Conservation (phyloP, 176 grass and related monocot species). For the Carex myosuroides region DNA sequence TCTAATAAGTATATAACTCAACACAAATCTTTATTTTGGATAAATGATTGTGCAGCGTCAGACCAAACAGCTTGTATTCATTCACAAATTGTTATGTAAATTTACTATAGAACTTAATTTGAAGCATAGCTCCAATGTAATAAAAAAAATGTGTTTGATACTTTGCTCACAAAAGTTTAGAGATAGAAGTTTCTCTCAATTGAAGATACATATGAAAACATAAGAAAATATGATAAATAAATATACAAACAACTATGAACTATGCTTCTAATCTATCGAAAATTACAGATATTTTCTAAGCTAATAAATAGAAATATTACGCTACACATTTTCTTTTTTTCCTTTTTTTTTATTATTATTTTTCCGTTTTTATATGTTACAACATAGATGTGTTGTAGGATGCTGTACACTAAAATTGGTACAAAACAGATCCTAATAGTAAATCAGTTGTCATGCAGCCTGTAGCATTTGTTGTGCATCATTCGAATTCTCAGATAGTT, state of each 20-base stretch:
- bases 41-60: too few relatives aligned
- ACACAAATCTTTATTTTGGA: too few relatives aligned
- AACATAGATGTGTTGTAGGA: neutral
- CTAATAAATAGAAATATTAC: neutral
- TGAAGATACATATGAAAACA: neutral
- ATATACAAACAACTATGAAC: neutral
- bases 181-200: neutral
- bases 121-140: neutral
- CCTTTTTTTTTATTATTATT: neutral
- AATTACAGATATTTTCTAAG: neutral
- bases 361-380: neutral
- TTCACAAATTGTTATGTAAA: too few relatives aligned
- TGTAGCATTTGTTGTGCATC: slow-evolving; percentile 40
- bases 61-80: too few relatives aligned
- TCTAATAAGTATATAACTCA: too few relatives aligned
- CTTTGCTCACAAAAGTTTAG: neutral
- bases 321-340: neutral
- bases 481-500: slow-evolving; percentile 43
- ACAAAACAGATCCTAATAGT: neutral
- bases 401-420: slow-evolving; percentile 5
- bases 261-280: neutral
- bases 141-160: too few relatives aligned
- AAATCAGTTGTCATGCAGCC: slow-evolving; percentile 42
- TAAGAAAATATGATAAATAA: neutral
- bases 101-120: neutral